These are phyloP conservation scores for Mycena belliarum DNA, from an alignment of 768 basidiomycete genomes.

Conservation along the genomic window DNA sequence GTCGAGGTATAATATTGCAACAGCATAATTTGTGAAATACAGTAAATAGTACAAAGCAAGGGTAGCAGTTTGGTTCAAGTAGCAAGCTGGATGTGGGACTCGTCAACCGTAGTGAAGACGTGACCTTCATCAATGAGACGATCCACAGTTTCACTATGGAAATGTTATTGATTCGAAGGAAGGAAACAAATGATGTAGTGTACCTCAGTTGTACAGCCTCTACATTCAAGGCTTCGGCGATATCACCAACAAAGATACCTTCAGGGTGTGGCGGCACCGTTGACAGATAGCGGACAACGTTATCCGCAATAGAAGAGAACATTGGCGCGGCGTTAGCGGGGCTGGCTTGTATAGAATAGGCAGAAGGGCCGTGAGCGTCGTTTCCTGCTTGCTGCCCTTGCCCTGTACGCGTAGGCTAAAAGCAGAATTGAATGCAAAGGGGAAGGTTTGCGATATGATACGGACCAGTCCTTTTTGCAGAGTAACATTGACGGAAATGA, in stretches of 20 bases:
- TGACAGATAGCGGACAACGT: slow-evolving; percentile 45
- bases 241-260: slow-evolving; percentile 73
- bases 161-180: not conserved
- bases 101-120: slow-evolving; percentile 80
- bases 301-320: slow-evolving; percentile 26
- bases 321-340: not conserved
- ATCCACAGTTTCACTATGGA: slow-evolving; percentile 67
- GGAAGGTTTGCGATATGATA: slow-evolving; percentile 1
- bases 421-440: not conserved
- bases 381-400: slow-evolving; percentile 6
- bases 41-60: not conserved
- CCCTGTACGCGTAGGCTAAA: slow-evolving; percentile 3
- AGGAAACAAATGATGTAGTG: slow-evolving; percentile 12
- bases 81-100: slow-evolving; percentile 74
- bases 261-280: slow-evolving; percentile 50
- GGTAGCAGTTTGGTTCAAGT: slow-evolving; percentile 21
- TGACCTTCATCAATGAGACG: slow-evolving; percentile 76
- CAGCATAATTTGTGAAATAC: too few species aligned
- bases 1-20: too few species aligned
- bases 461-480: slow-evolving; percentile 69
- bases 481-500: slow-evolving; percentile 65
- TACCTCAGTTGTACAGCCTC: slow-evolving; percentile 68
- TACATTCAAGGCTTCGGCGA: slow-evolving; percentile 65
- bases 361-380: slow-evolving; percentile 24
- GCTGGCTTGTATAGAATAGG: slow-evolving; percentile 34